Evolutionary conservation across 257 asterid species (phyloP), one percentile per base, ranked within the genome.

Genomic region (Solanum medicagineum): DNA sequence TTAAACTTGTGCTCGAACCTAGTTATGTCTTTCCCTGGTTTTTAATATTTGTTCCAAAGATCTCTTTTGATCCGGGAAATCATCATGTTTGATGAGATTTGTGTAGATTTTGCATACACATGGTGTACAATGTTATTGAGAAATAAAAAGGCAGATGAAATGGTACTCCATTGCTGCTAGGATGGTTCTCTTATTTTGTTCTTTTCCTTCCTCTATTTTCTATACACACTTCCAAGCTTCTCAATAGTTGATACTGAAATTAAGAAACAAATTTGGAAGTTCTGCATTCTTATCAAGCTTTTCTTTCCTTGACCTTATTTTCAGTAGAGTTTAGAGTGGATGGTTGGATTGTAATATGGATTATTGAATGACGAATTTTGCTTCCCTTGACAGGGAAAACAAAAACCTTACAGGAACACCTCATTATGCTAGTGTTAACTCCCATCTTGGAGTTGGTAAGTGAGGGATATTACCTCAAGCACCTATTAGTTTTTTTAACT

Each of bases 371-470:
- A 36, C 32, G 84, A 63, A 66, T 32, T 84, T 47, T 65, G 47
- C 71, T 80, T 74, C 54, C 71, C 86, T 81, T 86, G 83, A 74
- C 93, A 96, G 99, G 92, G 98, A 96, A 89, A 96, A 96, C 83
- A 96, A 95, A 90, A 96, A 95, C 88, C 97, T 95, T 85, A 95
- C 99, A 5, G 99, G 99, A 65, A 96, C 99, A 13, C 98, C 99
- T 83, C 98, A 98, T 68, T 96, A 96, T 91, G 98, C 99, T 24
- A 96, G 99, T 88, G 97, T 95, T 82, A 96, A 96, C 90, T 94
- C 99, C 69, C 99, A 96, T 88, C 98, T 95, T 87, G 99, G 99
- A 87, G 94, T 96, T 87, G 99, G 99, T 96, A 84, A 90, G 98
- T 86, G 80, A 88, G 85, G 44, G 79, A 55, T 81, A 51, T 54